Evolutionary conservation across 139 green algal species (phyloP), one percentile per base, ranked within the genome.

Genomic region (Diplosphaera chodatii): DNA sequence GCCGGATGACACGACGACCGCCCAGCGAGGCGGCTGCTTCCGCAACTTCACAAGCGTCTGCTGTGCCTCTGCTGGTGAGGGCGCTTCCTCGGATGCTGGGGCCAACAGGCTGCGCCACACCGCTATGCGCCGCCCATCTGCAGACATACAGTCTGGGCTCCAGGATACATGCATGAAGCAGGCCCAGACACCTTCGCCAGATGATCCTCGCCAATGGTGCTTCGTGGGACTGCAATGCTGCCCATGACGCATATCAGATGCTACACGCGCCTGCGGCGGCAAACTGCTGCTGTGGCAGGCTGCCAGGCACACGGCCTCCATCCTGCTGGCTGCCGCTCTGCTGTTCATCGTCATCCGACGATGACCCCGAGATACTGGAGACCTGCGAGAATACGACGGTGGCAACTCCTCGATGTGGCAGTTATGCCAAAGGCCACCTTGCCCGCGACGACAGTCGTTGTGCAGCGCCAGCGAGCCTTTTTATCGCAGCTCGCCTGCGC

Each of bases 71-170:
- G 48, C 13, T 25, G 48, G 10, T 3, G 48, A 27, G 13, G 8
- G 18, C 3, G 18, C 18, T 3, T 59, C 48, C 10, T 10, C 48
- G 13, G 48, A 10, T 3, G 48, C 82, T 4, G 79, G 84, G 4
- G 74, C 64, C 34, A 94, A 68, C 66, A 94, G 64, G n/a, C 78
- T 81, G 1, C 86, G 80, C 89, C 89, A 94, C 48, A 91, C 84
- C 3, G 78, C 81, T 41, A 88, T 85, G 0, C 32, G 72, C 27
- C 41, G 64, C n/a, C 81, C 85, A 66, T 82, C 82, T 86, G 80
- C 56, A 64, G n/a, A n/a, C n/a, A n/a, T n/a, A n/a, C n/a, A n/a
- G n/a, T n/a, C n/a, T n/a, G n/a, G n/a, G n/a, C n/a, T n/a, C n/a
- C n/a, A n/a, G n/a, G n/a, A n/a, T n/a, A n/a, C n/a, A n/a, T n/a